Evolutionary conservation across 202 grass and related monocot species (phyloP), one percentile per base, ranked within the genome.

Genomic region (Hordeum pubiflorum): DNA sequence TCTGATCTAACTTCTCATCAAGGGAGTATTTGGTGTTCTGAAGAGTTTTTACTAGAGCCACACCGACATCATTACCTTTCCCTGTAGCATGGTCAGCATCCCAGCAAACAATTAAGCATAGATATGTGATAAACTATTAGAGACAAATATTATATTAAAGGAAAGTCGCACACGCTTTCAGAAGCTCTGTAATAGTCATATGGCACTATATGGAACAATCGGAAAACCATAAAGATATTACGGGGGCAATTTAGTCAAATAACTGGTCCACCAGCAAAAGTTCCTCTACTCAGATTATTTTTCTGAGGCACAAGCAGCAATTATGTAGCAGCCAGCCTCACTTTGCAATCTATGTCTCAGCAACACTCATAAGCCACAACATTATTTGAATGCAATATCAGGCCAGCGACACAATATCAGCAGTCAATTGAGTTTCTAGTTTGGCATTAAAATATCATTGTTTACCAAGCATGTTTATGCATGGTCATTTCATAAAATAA

Each of bases 21-120:
- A 98, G 61, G 38, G 96, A 95, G 27, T 86, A 98, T 89, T 65
- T 91, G 3, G 92, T 91, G 69, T 91, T 88, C 82, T 98, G 96
- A 83, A 98, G 92, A 79, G 86, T 88, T 86, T 89, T 91, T 81
- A 98, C 96, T 76, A 98, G 75, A 10, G 20, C 34, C 64, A 84
- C 86, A 8, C 96, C 96, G 56, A 95, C 85, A 93, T 98, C 96
- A 81, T 72, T 74, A 75, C 81, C 82, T 81, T 95, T 93, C 69
- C 80, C 90, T 98, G 83, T 68, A 68, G 50, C 76, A 39, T 82
- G 40, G 13, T 21, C 56, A 82, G 83, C 59, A 82, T 40, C 41
- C 4, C n/a, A 86, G 56, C 58, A 58, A 40, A 81, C 55, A 85
- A 73, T 41, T 59, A 58, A 67, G 57, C 63, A 58, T 34, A 60